A percentile compares a stretch with the other conserved stretches of the same genome.
These are phyloP conservation scores for Penicillium fuscoglaucum DNA, from an alignment of 2,329 filamentous ascomycete genomes.

Conservation along the genomic window DNA sequence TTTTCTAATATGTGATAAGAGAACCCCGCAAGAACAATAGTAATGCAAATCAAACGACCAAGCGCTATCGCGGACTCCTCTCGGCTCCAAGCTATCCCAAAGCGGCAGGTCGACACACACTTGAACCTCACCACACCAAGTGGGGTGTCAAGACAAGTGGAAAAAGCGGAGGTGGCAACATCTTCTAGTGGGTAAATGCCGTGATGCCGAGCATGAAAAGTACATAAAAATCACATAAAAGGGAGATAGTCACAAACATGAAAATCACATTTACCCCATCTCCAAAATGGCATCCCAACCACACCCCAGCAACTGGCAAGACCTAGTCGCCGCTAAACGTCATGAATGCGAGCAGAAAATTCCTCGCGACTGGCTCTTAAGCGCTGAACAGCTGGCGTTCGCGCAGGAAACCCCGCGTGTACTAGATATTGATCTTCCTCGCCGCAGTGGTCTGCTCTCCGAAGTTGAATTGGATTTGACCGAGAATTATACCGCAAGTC, in stretches of 20 bases:
- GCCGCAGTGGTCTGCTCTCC: slow-evolving; percentile 47
- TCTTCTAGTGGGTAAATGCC: neutral
- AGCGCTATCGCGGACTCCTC: neutral
- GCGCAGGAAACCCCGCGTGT: slow-evolving; percentile 9
- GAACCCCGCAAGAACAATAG: neutral
- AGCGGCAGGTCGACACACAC: slow-evolving; percentile 21
- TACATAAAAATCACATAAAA: neutral
- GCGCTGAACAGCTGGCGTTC: slow-evolving; percentile 7
- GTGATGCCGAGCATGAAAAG: neutral
- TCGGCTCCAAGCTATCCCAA: slow-evolving; percentile 9
- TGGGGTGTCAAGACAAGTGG: neutral
- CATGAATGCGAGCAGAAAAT: slow-evolving; percentile 33
- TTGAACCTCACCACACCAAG: neutral
- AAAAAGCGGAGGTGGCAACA: neutral
- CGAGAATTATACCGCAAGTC: slow-evolving; percentile 23
- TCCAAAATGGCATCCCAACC: slow-evolving; percentile 9
- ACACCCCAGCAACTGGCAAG: slow-evolving; percentile 19
- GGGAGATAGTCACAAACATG: neutral
- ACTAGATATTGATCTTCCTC: slow-evolving; percentile 24
- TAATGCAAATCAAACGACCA: no score
- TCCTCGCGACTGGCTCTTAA: slow-evolving; percentile 37
- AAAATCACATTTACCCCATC: neutral
- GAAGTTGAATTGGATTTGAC: slow-evolving; percentile 52
- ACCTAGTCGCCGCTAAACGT: slow-evolving; percentile 29
- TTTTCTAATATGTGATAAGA: neutral